A percentile compares a stretch with the other conserved stretches of the same genome.
These are phyloP conservation scores for Paramarasmius palmivorus DNA, from an alignment of 1,284 basidiomycete species.

Conservation along the genomic window DNA sequence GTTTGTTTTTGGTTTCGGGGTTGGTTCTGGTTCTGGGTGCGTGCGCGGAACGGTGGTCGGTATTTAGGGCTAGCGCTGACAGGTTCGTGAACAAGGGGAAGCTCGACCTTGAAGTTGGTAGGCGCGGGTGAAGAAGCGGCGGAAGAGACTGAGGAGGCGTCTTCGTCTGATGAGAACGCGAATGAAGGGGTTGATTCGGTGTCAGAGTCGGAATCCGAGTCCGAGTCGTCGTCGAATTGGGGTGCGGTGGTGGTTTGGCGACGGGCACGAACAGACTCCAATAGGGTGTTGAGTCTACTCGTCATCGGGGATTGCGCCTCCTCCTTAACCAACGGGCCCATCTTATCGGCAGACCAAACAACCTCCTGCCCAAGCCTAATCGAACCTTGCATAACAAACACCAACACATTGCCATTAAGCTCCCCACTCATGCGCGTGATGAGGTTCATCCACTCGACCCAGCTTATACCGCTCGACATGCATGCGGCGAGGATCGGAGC, in stretches of 20 bases:
- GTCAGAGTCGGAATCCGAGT: not conserved
- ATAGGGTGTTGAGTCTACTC: not conserved
- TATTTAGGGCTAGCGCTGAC: too few species aligned
- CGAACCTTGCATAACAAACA: slow-evolving; percentile 1
- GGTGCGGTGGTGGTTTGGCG: not conserved
- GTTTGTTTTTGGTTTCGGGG: not conserved
- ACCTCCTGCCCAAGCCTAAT: not conserved
- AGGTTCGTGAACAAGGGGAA: not conserved
- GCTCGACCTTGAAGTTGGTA: not conserved
- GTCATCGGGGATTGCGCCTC: not conserved
- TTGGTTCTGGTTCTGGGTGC: too few species aligned
- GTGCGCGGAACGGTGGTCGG: not conserved
- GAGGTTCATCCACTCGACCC: not conserved
- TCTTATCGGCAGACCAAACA: not conserved
- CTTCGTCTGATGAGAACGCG: not conserved
- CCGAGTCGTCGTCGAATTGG: not conserved
- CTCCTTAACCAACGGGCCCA: not conserved
- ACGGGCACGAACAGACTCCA: not conserved
- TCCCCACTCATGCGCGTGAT: too few species aligned
- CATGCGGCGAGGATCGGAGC: slow-evolving; percentile 1
- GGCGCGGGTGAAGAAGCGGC: not conserved
- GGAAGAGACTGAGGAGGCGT: not conserved
- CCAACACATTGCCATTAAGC: not conserved
- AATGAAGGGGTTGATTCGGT: not conserved
- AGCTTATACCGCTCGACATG: not conserved